These are phyloP conservation scores for Endoconidiophora polonica DNA, from an alignment of 2,329 filamentous ascomycete species.

Conservation along the genomic window DNA sequence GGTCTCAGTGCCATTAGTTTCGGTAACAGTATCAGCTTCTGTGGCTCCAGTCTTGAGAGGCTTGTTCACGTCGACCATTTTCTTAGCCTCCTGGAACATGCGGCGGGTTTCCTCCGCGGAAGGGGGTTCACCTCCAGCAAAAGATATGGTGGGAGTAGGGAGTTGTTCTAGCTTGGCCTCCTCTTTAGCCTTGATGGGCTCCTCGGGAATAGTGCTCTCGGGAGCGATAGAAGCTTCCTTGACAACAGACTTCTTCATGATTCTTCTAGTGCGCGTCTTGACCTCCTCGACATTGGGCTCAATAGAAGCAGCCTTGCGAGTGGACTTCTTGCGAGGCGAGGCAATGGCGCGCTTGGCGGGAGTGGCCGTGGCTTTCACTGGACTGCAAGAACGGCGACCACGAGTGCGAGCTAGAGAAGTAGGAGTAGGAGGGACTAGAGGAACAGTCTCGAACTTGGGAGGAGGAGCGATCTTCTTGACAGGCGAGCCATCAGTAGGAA, in stretches of 20 bases:
- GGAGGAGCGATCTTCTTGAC: constrained; percentile 65
- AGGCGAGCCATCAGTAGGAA: constrained; percentile 45
- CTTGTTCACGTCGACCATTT: constrained; percentile 62
- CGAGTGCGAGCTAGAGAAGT: constrained; percentile 29
- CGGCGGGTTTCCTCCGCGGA: constrained; percentile 61
- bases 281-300: constrained; percentile 6
- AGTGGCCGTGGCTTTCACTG: constrained; percentile 31
- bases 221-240: constrained; percentile 26
- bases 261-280: constrained; percentile 10
- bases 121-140: constrained; percentile 44
- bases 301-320: constrained; percentile 10
- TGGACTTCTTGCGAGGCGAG: constrained; percentile 9
- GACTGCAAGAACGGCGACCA: constrained; percentile 40
- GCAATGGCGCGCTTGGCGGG: constrained; percentile 32
- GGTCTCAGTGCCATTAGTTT: constrained; percentile 23
- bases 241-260: constrained; percentile 13
- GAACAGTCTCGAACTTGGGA: constrained; percentile 50
- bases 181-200: constrained; percentile 51
- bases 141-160: constrained; percentile 18
- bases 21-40: constrained; percentile 17
- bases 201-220: constrained; percentile 30
- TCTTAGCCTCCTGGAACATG: constrained; percentile 73
- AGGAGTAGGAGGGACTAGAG: constrained; percentile 34
- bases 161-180: constrained; percentile 17
- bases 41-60: constrained; percentile 24